These are phyloP conservation scores for Diospyros lotus DNA, from an alignment of 148 eudicot species.

Conservation along the genomic window DNA sequence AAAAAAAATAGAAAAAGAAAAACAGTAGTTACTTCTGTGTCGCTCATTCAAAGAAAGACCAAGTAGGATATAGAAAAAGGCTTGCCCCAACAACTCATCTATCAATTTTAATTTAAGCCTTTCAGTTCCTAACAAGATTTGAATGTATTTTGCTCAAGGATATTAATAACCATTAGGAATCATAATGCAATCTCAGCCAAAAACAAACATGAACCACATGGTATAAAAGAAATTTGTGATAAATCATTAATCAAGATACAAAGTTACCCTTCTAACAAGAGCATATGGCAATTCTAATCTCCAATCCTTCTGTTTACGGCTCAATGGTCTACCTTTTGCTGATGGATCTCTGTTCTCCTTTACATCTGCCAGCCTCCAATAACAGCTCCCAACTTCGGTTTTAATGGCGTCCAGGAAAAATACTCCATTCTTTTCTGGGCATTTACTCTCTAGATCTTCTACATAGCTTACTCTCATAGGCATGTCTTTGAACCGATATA, in stretches of 20 bases:
- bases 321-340: conserved; percentile 73
- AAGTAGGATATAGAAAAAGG: too few relatives aligned
- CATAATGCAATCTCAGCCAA: too few relatives aligned
- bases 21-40: too few relatives aligned
- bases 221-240: not conserved
- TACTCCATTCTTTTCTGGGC: conserved; percentile 48
- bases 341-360: conserved; percentile 78
- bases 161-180: too few relatives aligned
- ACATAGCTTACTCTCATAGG: conserved; percentile 68
- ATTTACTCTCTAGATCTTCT: conserved; percentile 32
- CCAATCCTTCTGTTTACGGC: conserved; percentile 80
- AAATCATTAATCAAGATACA: conserved; percentile 47
- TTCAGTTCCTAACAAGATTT: too few relatives aligned
- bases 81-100: too few relatives aligned
- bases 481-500: conserved; percentile 62
- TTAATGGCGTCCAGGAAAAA: conserved; percentile 67
- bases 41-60: too few relatives aligned
- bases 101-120: too few relatives aligned
- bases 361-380: conserved; percentile 90
- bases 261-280: conserved; percentile 48
- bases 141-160: too few relatives aligned
- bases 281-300: conserved; percentile 66
- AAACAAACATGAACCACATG: not conserved
- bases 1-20: too few relatives aligned
- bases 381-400: conserved; percentile 51